Base-by-base conservation (phyloP, 2,329 filamentous ascomycete genomes). In the Monilinia vaccinii-corymbosi region DNA sequence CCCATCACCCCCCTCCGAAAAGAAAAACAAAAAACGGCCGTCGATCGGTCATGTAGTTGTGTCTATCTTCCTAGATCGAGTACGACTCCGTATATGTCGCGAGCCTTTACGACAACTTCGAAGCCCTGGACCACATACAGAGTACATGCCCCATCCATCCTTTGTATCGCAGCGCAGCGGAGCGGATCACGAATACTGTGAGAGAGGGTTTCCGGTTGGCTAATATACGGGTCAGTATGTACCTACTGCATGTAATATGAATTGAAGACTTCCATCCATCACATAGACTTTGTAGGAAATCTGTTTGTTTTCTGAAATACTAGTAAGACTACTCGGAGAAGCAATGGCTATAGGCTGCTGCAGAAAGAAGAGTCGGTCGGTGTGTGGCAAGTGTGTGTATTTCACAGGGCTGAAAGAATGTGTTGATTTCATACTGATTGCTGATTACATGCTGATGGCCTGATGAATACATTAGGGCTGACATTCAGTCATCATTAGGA, bases 381-480 rank as follows among this genome's bases (percentile, higher is more conserved):
- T n/a, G n/a, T 23, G 44, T 44, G 38, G 32, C 28, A 13, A 16
- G 8, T 53, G 28, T 44, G 42, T 23, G 23, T 32, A 42, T 32
- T 32, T 34, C 34, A 44, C 56, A 58, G 56, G 56, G 56, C 56
- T 58, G 56, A 58, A 18, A 32, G 21, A 52, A 18, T 44, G 32
- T 50, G 46, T 46, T 51, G 56, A 51, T 40, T 52, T 5, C 34
- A 32, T 50, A 34, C 46, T 51, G 56, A 51, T 40, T 52, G 13
- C 34, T 42, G 50, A 52, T 25, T 23, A 11, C 10, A 42, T 36
- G 21, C 42, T 56, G 42, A 38, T 28, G 44, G 31, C 8, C 40
- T 36, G 34, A 16, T 36, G 34, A 16, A 40, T 14, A 32, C 61
- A 61, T 63, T 64, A 64, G 61, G 62, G 62, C 62, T 64, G 62